Evolutionary conservation across 352 stramenopile genomes (phyloP).

Genomic region (Globisporangium solare): DNA sequence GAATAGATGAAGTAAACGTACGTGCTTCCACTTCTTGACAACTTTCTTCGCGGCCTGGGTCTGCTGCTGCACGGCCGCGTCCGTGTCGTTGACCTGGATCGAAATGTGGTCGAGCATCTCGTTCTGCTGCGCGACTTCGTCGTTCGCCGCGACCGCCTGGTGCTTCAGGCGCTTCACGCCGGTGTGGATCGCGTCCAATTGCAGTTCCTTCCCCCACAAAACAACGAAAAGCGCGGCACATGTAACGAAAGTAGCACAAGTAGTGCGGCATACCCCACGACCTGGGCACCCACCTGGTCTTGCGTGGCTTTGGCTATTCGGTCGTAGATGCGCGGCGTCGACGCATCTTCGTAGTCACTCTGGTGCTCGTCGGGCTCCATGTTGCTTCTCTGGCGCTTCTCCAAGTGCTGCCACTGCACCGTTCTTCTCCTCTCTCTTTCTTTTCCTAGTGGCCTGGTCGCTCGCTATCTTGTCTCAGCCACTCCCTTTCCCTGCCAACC

Average conservation of each 20-base stretch:
- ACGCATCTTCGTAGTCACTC: constrained; percentile 41
- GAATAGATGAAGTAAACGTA: constrained; percentile 2
- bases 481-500: neutral
- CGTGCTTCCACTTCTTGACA: constrained; percentile 32
- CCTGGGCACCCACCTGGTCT: constrained; percentile 24
- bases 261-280: too few species aligned
- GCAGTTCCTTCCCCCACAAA: constrained; percentile 28
- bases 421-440: neutral
- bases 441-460: neutral
- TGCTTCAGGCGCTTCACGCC: constrained; percentile 49
- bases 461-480: neutral
- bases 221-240: too few species aligned
- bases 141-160: constrained; percentile 47
- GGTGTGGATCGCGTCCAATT: constrained; percentile 51
- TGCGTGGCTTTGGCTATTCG: constrained; percentile 41
- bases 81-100: constrained; percentile 37
- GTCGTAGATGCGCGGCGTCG: constrained; percentile 45
- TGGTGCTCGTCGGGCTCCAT: constrained; percentile 16
- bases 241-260: too few species aligned
- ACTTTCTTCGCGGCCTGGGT: constrained; percentile 52
- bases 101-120: constrained; percentile 52
- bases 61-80: constrained; percentile 40
- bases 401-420: neutral
- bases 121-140: constrained; percentile 58
- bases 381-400: neutral